These are phyloP conservation scores for Candida pini DNA, from an alignment of 805 yeast genomes.

Conservation along the genomic window DNA sequence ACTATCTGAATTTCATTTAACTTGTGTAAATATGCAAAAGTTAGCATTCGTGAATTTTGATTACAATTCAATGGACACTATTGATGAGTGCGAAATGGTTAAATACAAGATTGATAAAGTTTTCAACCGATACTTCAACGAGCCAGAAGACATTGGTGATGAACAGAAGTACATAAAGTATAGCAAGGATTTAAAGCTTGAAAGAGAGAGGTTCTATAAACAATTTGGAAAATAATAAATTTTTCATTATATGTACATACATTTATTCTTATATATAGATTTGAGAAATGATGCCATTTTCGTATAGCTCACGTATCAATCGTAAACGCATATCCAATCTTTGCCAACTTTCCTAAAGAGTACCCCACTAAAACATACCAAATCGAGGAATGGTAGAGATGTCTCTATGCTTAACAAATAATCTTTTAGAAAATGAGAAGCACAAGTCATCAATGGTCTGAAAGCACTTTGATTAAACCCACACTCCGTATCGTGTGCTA, in stretches of 20 bases:
- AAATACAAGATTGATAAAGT: conserved; percentile 23
- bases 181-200: conserved; percentile 22
- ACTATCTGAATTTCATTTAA: conserved; percentile 25
- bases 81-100: conserved; percentile 26
- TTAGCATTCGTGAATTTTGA: conserved; percentile 28
- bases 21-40: conserved; percentile 27
- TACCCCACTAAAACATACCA: conserved; percentile 36
- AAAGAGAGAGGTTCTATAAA: conserved; percentile 25
- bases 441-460: conserved; percentile 33
- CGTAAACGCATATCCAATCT: conserved; percentile 19
- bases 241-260: neutral
- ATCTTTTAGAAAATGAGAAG: conserved; percentile 42
- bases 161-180: conserved; percentile 18
- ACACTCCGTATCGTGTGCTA: conserved; percentile 38
- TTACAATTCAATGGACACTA: conserved; percentile 21
- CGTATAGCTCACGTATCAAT: no score
- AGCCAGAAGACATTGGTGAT: conserved; percentile 22
- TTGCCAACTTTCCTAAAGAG: conserved; percentile 26
- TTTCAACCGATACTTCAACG: conserved; percentile 23
- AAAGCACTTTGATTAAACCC: conserved; percentile 39
- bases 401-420: conserved; percentile 33
- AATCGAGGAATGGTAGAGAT: conserved; percentile 29
- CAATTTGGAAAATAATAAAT: conserved; percentile 21
- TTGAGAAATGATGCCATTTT: no score
- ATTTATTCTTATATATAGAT: no score